Conservation (phyloP, 108 stramenopile genomes). For the Parietichytrium sp. region DNA sequence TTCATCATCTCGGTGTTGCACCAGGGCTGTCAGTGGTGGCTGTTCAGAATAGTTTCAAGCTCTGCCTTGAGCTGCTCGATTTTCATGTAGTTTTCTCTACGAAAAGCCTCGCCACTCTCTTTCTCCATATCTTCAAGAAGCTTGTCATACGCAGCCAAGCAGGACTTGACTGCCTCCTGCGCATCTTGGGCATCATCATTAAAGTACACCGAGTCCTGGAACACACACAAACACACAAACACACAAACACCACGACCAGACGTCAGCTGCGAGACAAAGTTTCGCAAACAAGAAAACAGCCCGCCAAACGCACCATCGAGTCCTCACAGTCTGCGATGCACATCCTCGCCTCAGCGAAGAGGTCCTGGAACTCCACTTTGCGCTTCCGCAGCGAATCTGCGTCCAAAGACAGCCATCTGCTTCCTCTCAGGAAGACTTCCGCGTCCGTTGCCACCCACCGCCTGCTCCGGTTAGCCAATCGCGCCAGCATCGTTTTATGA, state of each 20-base stretch:
- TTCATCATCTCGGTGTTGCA: too few relatives aligned
- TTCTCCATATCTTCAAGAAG: slow-evolving; percentile 44
- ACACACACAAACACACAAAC: too few relatives aligned
- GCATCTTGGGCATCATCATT: slow-evolving; percentile 57
- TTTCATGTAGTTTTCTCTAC: slow-evolving; percentile 56
- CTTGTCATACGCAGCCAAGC: slow-evolving; percentile 44
- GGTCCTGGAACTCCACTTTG: slow-evolving; percentile 55
- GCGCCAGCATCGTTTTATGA: too few relatives aligned
- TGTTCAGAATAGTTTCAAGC: slow-evolving; percentile 47
- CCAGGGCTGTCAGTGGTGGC: too few relatives aligned
- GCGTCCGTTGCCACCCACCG: too few relatives aligned
- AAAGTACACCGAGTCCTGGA: slow-evolving; percentile 55
- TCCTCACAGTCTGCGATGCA: slow-evolving; percentile 59
- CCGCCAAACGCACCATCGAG: too few relatives aligned
- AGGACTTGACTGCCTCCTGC: slow-evolving; percentile 52
- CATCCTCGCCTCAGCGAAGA: slow-evolving; percentile 58
- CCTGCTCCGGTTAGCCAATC: too few relatives aligned
- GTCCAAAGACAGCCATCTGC: too few relatives aligned
- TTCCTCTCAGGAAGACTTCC: too few relatives aligned
- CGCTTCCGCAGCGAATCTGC: slow-evolving; percentile 18
- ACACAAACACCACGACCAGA: too few relatives aligned
- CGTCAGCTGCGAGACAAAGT: too few relatives aligned
- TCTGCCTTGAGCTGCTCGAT: slow-evolving; percentile 64
- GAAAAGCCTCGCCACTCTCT: slow-evolving; percentile 48
- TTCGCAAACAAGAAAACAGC: too few relatives aligned